phyloP scores from a whole-genome alignment of 768 basidiomycete species.

The Termitomyces sp. region DNA sequence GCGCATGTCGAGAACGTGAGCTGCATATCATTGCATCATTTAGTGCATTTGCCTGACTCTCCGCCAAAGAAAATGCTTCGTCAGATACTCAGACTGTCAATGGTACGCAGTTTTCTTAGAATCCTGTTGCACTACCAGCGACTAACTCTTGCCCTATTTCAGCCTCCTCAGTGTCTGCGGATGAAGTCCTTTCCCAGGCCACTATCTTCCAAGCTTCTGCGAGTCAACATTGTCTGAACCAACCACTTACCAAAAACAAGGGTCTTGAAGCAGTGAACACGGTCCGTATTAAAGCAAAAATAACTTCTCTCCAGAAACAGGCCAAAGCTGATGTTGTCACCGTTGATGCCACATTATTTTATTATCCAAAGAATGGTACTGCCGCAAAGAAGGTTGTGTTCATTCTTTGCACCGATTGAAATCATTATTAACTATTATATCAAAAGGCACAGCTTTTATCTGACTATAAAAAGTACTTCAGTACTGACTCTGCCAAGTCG shows the following conservation, averaged over 20 bases:
- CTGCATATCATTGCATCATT: neutral
- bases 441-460: neutral
- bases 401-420: neutral
- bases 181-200: neutral
- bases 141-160: neutral
- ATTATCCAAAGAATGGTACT: neutral
- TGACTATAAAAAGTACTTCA: neutral
- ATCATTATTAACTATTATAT: neutral
- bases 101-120: neutral
- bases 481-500: neutral
- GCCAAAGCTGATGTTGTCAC: neutral
- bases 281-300: neutral
- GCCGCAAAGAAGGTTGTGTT: neutral
- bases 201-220: neutral
- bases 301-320: neutral
- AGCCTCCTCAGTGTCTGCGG: neutral
- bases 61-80: neutral
- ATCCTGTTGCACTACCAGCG: neutral
- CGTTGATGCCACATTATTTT: neutral
- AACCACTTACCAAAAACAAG: neutral
- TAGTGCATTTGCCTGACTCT: neutral
- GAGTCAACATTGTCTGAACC: neutral
- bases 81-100: no score
- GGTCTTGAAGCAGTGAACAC: neutral
- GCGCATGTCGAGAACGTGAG: neutral